phyloP scores from a whole-genome alignment of 2,329 filamentous ascomycete species.

The Colletotrichum sp. region DNA sequence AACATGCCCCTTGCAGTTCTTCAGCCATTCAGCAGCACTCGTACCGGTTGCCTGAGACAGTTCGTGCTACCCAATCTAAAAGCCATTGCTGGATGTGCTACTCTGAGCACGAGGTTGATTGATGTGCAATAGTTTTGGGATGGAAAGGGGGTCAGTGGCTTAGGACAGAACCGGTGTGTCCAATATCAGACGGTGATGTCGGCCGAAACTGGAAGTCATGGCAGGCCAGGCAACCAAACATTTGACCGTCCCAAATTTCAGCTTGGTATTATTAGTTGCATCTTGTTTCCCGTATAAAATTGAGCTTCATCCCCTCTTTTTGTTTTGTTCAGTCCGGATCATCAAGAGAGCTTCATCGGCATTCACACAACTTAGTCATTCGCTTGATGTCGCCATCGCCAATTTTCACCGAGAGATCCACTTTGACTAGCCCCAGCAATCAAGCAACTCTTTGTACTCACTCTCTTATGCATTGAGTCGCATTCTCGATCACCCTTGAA shows the following conservation, averaged over 20 bases:
- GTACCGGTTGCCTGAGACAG: slow-evolving; percentile 10
- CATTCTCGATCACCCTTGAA: neutral
- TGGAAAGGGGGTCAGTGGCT: neutral
- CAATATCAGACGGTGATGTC: slow-evolving; percentile 17
- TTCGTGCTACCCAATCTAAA: neutral
- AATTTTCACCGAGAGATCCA: slow-evolving; percentile 8
- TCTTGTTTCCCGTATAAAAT: neutral
- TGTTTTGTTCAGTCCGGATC: neutral
- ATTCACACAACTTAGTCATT: slow-evolving; percentile 4
- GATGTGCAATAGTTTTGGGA: neutral
- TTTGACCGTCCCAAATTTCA: neutral
- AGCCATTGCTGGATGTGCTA: neutral
- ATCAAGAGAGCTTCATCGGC: neutral
- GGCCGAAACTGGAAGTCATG: neutral
- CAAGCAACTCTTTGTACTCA: neutral
- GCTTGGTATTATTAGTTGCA: neutral
- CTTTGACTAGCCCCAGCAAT: neutral
- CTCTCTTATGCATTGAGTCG: neutral
- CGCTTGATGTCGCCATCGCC: slow-evolving; percentile 11
- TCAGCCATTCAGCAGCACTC: neutral
- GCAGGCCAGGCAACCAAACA: neutral
- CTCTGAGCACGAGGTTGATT: neutral
- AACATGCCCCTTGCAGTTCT: neutral
- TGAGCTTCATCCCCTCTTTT: slow-evolving; percentile 5
- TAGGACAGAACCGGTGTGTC: neutral